Conservation (phyloP, 2,329 filamentous ascomycete species). For the Nannizzia gypsea region DNA sequence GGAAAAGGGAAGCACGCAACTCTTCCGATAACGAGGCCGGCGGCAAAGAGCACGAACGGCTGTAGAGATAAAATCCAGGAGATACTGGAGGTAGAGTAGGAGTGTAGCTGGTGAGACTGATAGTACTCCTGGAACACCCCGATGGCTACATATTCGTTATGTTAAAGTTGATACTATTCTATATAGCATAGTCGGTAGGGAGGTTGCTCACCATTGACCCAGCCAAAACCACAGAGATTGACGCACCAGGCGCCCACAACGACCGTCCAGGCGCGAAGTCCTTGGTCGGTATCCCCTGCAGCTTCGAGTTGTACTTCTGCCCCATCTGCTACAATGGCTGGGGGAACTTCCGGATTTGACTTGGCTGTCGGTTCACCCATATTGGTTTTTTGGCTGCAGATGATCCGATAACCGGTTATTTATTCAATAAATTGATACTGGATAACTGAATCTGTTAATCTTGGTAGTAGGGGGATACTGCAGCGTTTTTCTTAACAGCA, state of each 20-base stretch:
- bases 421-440: no score
- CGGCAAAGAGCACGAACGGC: slow-evolving; percentile 43
- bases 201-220: slow-evolving; percentile 34
- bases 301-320: not conserved
- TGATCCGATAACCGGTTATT: no score
- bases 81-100: slow-evolving; percentile 44
- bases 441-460: no score
- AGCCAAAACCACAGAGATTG: slow-evolving; percentile 41
- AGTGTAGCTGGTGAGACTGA: slow-evolving; percentile 36
- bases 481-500: no score
- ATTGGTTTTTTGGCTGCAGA: no score
- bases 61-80: slow-evolving; percentile 51
- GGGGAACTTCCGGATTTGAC: no score
- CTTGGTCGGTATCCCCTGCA: not conserved
- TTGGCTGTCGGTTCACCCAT: no score
- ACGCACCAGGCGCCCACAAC: slow-evolving; percentile 40
- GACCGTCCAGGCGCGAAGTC: slow-evolving; percentile 25
- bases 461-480: no score
- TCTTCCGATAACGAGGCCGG: slow-evolving; percentile 19
- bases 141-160: slow-evolving; percentile 21
- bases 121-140: slow-evolving; percentile 52
- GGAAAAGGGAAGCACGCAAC: not conserved
- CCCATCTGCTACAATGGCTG: not conserved
- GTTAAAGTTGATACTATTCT: no score
- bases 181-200: no score